Conservation (phyloP, 73 alveolate species). For the Paramecium bursaria region DNA sequence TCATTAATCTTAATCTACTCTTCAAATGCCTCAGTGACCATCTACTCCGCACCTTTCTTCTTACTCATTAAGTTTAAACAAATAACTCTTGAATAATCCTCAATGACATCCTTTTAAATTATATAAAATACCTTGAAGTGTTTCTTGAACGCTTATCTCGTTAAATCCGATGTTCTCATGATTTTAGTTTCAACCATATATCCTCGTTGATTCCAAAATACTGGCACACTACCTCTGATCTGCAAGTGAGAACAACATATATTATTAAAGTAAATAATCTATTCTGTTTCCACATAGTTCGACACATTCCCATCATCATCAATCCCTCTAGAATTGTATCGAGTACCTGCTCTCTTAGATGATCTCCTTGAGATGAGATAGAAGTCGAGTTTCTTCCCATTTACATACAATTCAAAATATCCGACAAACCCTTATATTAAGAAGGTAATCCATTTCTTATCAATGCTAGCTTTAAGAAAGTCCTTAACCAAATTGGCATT, state of each 20-base stretch:
- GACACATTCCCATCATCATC: slow-evolving; percentile 94
- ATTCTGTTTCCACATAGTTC: slow-evolving; percentile 96
- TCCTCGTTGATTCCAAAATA: slow-evolving; percentile 92
- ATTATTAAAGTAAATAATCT: slow-evolving; percentile 74
- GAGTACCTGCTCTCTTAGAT: slow-evolving; percentile 91
- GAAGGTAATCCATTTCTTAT: slow-evolving; percentile 82
- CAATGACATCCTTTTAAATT: slow-evolving; percentile 74
- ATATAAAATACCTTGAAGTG: too few species aligned
- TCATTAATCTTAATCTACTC: slow-evolving; percentile 14
- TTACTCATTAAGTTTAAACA: slow-evolving; percentile 92
- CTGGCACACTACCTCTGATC: slow-evolving; percentile 96
- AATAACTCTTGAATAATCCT: slow-evolving; percentile 80
- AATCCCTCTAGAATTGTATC: slow-evolving; percentile 94
- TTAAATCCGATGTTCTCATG: slow-evolving; percentile 73
- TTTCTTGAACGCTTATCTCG: slow-evolving; percentile 72
- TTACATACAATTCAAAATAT: slow-evolving; percentile 75
- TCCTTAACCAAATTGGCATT: slow-evolving; percentile 82
- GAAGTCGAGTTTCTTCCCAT: slow-evolving; percentile 78
- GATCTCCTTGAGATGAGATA: slow-evolving; percentile 91
- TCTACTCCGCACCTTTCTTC: slow-evolving; percentile 84
- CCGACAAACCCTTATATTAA: slow-evolving; percentile 91
- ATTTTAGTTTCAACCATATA: slow-evolving; percentile 85
- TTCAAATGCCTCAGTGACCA: slow-evolving; percentile 80
- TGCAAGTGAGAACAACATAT: slow-evolving; percentile 88
- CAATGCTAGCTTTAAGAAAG: slow-evolving; percentile 77